These are phyloP conservation scores for Nectriaceae sp. DNA, from an alignment of 2,329 filamentous ascomycete species.

Conservation along the genomic window DNA sequence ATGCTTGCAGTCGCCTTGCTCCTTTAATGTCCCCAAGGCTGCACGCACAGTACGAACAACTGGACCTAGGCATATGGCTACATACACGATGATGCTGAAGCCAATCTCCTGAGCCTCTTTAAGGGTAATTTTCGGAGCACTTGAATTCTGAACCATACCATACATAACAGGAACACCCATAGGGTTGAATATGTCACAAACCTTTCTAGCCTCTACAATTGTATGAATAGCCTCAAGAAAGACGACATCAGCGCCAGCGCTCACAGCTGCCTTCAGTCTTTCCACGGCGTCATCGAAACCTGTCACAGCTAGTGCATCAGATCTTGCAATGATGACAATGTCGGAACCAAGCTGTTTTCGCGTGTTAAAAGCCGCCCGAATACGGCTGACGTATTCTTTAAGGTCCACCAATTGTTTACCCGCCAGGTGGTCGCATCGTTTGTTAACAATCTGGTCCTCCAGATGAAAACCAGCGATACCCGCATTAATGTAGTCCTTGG, in stretches of 20 bases:
- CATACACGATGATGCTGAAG: background rate
- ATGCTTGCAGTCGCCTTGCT: background rate
- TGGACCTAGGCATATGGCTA: background rate
- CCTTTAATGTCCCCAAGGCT: background rate
- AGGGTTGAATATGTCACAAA: background rate
- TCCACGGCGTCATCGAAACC: background rate
- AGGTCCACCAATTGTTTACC: background rate
- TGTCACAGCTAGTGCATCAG: background rate
- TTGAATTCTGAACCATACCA: background rate
- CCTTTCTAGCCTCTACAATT: background rate
- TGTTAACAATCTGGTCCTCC: background rate
- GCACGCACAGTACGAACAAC: background rate
- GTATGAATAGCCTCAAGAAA: background rate
- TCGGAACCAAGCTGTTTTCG: constrained; percentile 37
- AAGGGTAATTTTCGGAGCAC: background rate
- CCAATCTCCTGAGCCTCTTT: background rate
- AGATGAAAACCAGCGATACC: background rate
- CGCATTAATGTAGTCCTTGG: background rate
- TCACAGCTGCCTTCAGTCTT: background rate
- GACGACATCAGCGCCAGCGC: background rate
- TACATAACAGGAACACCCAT: constrained; percentile 37
- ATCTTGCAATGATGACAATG: background rate
- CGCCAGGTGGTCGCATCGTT: background rate
- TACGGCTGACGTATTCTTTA: background rate
- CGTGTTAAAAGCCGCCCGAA: background rate